phyloP scores from a whole-genome alignment of 1,284 basidiomycete species.

The Heterobasidion annosum region DNA sequence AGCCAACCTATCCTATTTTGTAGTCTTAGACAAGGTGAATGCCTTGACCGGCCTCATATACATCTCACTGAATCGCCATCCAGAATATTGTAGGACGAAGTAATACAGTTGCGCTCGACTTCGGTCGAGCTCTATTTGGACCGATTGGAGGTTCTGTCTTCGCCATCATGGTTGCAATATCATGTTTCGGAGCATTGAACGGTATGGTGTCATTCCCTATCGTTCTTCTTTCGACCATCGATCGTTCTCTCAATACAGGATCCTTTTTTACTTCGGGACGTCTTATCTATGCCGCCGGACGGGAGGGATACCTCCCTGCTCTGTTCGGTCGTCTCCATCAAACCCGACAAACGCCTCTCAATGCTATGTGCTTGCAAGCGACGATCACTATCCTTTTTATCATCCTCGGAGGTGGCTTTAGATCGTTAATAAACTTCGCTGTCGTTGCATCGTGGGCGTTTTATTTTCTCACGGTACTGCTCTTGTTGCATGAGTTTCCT shows the following conservation, averaged over 20 bases:
- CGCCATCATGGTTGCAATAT: constrained; percentile 86
- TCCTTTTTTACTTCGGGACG: constrained; percentile 78
- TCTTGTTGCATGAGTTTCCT: background rate
- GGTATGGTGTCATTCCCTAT: constrained; percentile 27
- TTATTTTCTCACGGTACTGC: constrained; percentile 76
- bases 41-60: constrained; percentile 14
- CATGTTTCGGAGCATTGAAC: constrained; percentile 90
- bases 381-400: constrained; percentile 71
- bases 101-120: constrained; percentile 94
- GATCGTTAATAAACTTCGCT: constrained; percentile 81
- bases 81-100: constrained; percentile 61
- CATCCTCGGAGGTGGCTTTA: constrained; percentile 80
- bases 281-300: constrained; percentile 82
- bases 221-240: constrained; percentile 6
- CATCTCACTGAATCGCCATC: background rate
- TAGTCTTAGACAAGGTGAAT: constrained; percentile 76
- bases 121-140: constrained; percentile 83
- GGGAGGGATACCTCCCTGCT: constrained; percentile 81
- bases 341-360: constrained; percentile 73
- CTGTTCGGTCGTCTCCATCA: constrained; percentile 73
- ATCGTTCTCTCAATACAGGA: constrained; percentile 28
- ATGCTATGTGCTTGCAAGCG: constrained; percentile 77
- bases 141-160: constrained; percentile 82
- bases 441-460: constrained; percentile 88
- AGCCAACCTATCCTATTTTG: constrained; percentile 88